Conservation (phyloP, 176 grass and related monocot species). For the Oryza glaberrima region DNA sequence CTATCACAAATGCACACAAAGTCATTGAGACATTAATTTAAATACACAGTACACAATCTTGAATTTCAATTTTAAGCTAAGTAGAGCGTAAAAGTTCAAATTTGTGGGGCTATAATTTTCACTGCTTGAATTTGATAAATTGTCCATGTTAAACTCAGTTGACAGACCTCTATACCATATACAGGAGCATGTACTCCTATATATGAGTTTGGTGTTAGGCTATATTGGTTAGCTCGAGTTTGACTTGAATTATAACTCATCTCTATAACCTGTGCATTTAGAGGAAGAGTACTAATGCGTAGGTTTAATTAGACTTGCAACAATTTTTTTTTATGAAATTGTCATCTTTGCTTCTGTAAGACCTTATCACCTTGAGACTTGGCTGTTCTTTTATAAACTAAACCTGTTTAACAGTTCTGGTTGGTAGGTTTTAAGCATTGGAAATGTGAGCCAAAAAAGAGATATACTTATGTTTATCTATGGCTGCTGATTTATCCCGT, state of each 20-base stretch:
- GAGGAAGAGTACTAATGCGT: not conserved
- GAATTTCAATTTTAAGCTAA: constrained; percentile 20
- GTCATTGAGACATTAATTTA: constrained; percentile 3
- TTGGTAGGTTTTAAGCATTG: not conserved
- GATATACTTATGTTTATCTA: not conserved
- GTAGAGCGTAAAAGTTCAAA: not conserved
- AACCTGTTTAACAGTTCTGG: not conserved
- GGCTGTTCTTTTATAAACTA: not conserved
- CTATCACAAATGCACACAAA: not conserved
- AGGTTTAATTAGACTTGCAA: not conserved
- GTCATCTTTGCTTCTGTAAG: constrained; percentile 2
- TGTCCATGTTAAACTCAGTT: not conserved
- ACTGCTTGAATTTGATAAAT: not conserved
- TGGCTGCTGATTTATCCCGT: not conserved
- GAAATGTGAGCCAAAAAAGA: not conserved
- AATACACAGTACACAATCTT: constrained; percentile 14
- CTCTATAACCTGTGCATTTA: not conserved
- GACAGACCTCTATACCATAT: not conserved
- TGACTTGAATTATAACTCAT: constrained; percentile 27
- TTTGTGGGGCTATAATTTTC: not conserved
- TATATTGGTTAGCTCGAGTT: not conserved
- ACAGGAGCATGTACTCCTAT: not conserved
- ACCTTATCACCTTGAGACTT: constrained; percentile 18
- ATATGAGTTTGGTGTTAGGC: not conserved
- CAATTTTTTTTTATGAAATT: not conserved